A percentile compares a stretch with the other conserved stretches of the same genome.
These are phyloP conservation scores for Catharanthus roseus DNA, from an alignment of 257 asterid genomes.

Conservation along the genomic window DNA sequence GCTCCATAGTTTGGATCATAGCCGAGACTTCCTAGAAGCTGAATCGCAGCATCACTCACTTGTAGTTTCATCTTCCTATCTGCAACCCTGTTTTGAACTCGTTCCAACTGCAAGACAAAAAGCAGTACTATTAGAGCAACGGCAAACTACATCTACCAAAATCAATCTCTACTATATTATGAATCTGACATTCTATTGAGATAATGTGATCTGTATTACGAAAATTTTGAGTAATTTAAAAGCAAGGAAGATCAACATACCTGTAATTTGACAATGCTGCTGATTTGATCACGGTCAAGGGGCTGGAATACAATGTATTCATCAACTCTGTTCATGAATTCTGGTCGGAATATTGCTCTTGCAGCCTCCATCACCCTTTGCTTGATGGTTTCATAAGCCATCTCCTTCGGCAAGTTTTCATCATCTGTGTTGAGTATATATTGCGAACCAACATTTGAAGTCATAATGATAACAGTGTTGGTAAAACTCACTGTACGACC, in stretches of 20 bases:
- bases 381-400: slow-evolving; percentile 68
- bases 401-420: slow-evolving; percentile 46
- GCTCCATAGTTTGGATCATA: slow-evolving; percentile 95
- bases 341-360: slow-evolving; percentile 77
- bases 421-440: slow-evolving; percentile 64
- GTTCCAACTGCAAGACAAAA: slow-evolving; percentile 52
- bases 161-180: not conserved
- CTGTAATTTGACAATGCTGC: slow-evolving; percentile 67
- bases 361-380: slow-evolving; percentile 82
- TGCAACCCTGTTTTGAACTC: slow-evolving; percentile 74
- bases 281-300: slow-evolving; percentile 71
- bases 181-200: not conserved
- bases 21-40: slow-evolving; percentile 70
- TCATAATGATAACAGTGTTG: slow-evolving; percentile 80
- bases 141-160: no score
- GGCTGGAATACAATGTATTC: slow-evolving; percentile 97
- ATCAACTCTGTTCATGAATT: slow-evolving; percentile 93
- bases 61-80: slow-evolving; percentile 71
- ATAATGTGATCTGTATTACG: not conserved
- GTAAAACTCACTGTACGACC: slow-evolving; percentile 95
- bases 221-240: not conserved
- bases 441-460: slow-evolving; percentile 92
- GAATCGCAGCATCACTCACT: slow-evolving; percentile 70
- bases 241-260: slow-evolving; percentile 25
- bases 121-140: not conserved